Base-by-base conservation (phyloP, 345 rosid genomes). In the Citrus glauca region DNA sequence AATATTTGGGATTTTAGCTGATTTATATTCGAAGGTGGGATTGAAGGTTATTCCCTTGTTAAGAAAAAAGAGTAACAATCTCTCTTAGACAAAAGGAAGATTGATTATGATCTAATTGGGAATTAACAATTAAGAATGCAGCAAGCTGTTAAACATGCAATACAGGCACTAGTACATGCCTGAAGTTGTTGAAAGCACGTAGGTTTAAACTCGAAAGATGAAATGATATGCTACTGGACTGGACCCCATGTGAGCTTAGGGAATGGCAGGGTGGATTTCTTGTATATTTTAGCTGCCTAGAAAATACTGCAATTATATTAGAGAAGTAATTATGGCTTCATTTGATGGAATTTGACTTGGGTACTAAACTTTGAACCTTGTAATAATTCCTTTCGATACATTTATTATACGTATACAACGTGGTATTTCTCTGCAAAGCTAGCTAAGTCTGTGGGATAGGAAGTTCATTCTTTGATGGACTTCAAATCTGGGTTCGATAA, bases 381-480 rank as follows among this genome's bases (percentile, higher is more conserved):
- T 53, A 53, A 4, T 17, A 53, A 53, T 53, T 53, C 7, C 22
- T 53, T 53, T 53, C 57, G 17, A 17, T 11, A 45, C 2, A 45
- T 45, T 45, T 45, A 13, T 45, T 13, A 45, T 3, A 3, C 50
- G 50, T 2, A 13, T 3, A 45, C 17, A 45, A 3, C 50, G 16
- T 13, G 50, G 50, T 45, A 3, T 13, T 11, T 13, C 16, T 45
- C 50, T 45, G 16, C 50, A 45, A 45, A 45, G 50, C 50, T 45
- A 45, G 50, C 17, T 13, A 13, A 45, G 3, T 45, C 50, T 45
- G 1, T 45, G 16, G 48, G 48, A 13, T 45, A 13, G 17, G 57
- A 53, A 77, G 71, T 69, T 82, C 84, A 85, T 71, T 90, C 97
- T 76, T 76, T 91, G 84, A 88, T 94, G 83, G 83, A 87, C 76